Conservation (phyloP, 2,329 filamentous ascomycete genomes). For the Geosmithia morbida region DNA sequence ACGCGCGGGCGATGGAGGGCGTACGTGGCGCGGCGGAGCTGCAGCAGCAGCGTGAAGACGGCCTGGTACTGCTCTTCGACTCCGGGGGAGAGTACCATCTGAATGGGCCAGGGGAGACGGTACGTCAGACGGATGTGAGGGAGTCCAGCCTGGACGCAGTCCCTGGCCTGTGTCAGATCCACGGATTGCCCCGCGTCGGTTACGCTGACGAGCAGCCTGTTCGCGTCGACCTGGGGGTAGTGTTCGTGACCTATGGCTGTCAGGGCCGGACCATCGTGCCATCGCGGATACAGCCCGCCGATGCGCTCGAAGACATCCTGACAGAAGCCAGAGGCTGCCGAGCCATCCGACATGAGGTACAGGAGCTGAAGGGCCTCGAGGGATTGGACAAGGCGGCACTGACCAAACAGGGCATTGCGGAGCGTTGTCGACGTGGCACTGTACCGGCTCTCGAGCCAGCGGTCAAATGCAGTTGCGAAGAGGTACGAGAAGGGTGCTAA, state of each 20-base stretch:
- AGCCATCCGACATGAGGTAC: conserved; percentile 66
- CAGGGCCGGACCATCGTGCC: conserved; percentile 72
- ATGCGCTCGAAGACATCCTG: conserved; percentile 61
- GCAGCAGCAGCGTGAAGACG: conserved; percentile 63
- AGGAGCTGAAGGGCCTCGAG: conserved; percentile 55
- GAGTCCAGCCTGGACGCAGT: conserved; percentile 43
- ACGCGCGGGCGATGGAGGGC: conserved; percentile 44
- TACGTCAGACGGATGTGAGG: conserved; percentile 53
- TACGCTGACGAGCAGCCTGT: conserved; percentile 47
- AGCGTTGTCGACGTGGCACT: conserved; percentile 53
- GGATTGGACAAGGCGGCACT: conserved; percentile 51
- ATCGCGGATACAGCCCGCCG: conserved; percentile 42
- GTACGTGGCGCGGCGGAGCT: conserved; percentile 57
- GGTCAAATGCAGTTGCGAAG: conserved; percentile 55
- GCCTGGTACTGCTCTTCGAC: conserved; percentile 54
- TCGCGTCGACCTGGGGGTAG: conserved; percentile 46
- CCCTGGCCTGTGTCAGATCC: conserved; percentile 29
- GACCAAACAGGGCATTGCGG: conserved; percentile 49
- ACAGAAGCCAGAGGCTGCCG: conserved; percentile 50
- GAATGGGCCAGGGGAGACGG: conserved; percentile 49
- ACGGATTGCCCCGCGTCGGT: conserved; percentile 16
- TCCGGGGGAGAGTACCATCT: conserved; percentile 53
- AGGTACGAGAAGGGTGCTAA: conserved; percentile 60
- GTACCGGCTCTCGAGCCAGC: conserved; percentile 67
- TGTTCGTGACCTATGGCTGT: conserved; percentile 65